These are phyloP conservation scores for Arthrobotrys conoides DNA, from an alignment of 2,329 filamentous ascomycete species.

Conservation along the genomic window DNA sequence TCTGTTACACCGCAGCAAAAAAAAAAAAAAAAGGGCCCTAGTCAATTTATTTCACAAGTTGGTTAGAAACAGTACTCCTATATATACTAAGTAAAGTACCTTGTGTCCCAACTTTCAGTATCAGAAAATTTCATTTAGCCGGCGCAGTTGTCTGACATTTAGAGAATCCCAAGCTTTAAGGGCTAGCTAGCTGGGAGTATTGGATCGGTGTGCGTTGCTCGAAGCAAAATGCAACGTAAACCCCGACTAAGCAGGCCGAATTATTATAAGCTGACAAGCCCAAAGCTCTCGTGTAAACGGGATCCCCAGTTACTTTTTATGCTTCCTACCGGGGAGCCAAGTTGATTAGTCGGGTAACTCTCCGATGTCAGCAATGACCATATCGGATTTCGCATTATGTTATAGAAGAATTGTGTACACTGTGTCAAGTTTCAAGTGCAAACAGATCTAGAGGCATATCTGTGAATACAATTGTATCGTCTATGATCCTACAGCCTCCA, in stretches of 20 bases:
- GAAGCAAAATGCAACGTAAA: constrained; percentile 19
- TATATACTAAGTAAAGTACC: too few relatives aligned
- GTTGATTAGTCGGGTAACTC: constrained; percentile 25
- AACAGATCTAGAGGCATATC: neutral
- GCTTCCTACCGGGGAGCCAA: neutral
- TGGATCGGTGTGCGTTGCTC: neutral
- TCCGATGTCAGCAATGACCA: constrained; percentile 18
- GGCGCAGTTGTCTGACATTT: neutral
- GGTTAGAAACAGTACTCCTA: too few relatives aligned
- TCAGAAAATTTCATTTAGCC: neutral
- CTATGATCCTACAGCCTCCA: too few relatives aligned
- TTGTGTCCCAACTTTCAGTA: neutral
- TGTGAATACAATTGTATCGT: too few relatives aligned
- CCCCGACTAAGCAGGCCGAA: neutral
- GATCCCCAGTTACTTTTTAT: too few relatives aligned
- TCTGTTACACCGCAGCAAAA: too few relatives aligned
- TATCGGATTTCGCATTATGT: constrained; percentile 9
- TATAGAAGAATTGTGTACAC: constrained; percentile 10
- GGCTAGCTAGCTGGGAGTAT: too few relatives aligned
- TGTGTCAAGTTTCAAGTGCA: constrained; percentile 8
- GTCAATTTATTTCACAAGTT: too few relatives aligned
- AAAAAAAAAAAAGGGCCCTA: too few relatives aligned
- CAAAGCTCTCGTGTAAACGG: too few relatives aligned
- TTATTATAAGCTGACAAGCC: too few relatives aligned
- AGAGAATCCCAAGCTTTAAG: neutral